Evolutionary conservation across 1,284 basidiomycete species (phyloP).

Genomic region (Malassezia sympodialis): DNA sequence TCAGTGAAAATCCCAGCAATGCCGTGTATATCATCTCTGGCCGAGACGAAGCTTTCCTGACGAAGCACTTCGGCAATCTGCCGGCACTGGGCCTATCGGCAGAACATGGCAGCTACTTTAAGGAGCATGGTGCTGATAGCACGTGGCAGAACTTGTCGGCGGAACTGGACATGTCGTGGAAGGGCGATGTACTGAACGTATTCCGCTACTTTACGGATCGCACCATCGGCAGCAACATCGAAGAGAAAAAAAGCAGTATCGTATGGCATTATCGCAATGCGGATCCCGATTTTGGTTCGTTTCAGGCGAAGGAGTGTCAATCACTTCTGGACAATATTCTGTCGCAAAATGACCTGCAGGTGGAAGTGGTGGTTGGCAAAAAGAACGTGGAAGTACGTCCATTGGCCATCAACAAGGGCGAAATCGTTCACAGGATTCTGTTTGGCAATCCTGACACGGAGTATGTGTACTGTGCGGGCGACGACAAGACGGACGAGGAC

Average conservation of each 20-base stretch:
- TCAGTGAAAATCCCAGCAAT: conserved; percentile 72
- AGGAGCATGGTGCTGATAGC: conserved; percentile 56
- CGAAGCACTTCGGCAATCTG: conserved; percentile 80
- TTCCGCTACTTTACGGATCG: conserved; percentile 90
- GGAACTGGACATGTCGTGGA: conserved; percentile 92
- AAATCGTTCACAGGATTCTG: conserved; percentile 86
- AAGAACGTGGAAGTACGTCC: conserved; percentile 97
- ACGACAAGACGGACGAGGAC: conserved; percentile 69
- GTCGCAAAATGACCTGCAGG: conserved; percentile 40
- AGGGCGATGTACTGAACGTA: conserved; percentile 84
- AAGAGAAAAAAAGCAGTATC: conserved; percentile 90
- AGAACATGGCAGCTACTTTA: conserved; percentile 89
- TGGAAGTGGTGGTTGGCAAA: conserved; percentile 60
- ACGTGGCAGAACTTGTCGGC: conserved; percentile 82
- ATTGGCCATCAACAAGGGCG: conserved; percentile 90
- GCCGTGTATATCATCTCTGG: conserved; percentile 95
- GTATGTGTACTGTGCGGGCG: conserved; percentile 92
- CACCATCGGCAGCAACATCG: conserved; percentile 92
- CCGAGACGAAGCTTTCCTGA: conserved; percentile 83
- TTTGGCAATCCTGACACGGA: conserved; percentile 86
- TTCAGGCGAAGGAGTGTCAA: conserved; percentile 69
- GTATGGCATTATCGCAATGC: conserved; percentile 93
- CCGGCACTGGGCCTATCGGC: conserved; percentile 77
- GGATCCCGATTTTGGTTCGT: conserved; percentile 81
- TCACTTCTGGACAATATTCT: conserved; percentile 78